A percentile compares a stretch with the other conserved stretches of the same genome.
Conservation (phyloP, 2,329 filamentous ascomycete species). For the Curvularia sp. region DNA sequence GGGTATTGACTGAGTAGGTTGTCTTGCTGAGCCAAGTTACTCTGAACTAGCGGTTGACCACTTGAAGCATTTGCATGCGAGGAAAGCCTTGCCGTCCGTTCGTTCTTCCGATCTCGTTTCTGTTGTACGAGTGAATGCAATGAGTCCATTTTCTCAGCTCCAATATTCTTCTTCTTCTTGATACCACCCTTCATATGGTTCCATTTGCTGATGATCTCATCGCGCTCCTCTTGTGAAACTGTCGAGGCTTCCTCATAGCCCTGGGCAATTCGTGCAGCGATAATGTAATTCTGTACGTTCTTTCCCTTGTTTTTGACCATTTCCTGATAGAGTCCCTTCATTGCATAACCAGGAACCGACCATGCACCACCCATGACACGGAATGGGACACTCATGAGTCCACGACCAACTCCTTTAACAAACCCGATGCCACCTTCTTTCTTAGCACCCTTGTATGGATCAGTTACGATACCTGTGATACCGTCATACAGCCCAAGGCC, state of each 20-base stretch:
- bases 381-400: slow-evolving; percentile 78
- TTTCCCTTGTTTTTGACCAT: slow-evolving; percentile 73
- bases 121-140: slow-evolving; percentile 54
- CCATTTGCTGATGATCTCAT: slow-evolving; percentile 72
- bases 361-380: slow-evolving; percentile 76
- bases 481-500: slow-evolving; percentile 81
- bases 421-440: slow-evolving; percentile 72
- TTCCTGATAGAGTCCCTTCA: slow-evolving; percentile 83
- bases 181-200: slow-evolving; percentile 66
- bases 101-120: slow-evolving; percentile 44
- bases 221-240: slow-evolving; percentile 65
- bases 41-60: slow-evolving; percentile 28
- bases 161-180: slow-evolving; percentile 62
- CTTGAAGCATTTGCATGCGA: slow-evolving; percentile 14
- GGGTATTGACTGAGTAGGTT: slow-evolving; percentile 28
- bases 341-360: slow-evolving; percentile 77
- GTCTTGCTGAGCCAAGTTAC: slow-evolving; percentile 21
- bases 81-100: slow-evolving; percentile 41
- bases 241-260: slow-evolving; percentile 70
- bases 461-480: slow-evolving; percentile 79
- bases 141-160: slow-evolving; percentile 58
- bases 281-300: slow-evolving; percentile 79
- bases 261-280: slow-evolving; percentile 77
- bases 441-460: slow-evolving; percentile 73
- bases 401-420: slow-evolving; percentile 82